A percentile compares a stretch with the other conserved stretches of the same genome.
Evolutionary conservation across 768 basidiomycete genomes (phyloP).

Genomic region (Leccinum incarnatum): DNA sequence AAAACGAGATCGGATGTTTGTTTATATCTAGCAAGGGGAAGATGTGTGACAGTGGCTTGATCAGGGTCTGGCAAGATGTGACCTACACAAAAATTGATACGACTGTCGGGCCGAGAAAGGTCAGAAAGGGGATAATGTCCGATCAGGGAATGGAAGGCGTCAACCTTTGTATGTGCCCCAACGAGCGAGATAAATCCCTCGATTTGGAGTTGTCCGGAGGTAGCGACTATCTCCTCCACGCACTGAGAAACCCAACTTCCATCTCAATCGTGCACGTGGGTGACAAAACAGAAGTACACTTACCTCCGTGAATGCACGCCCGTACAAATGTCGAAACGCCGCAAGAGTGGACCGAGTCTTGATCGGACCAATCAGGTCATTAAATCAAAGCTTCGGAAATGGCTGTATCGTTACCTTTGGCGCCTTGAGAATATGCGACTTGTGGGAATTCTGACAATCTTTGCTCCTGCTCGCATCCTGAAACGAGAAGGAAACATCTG

Average conservation of each 20-base stretch:
- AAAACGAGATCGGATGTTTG: conserved; percentile 59
- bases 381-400: conserved; percentile 11
- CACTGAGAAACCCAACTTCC: conserved; percentile 44
- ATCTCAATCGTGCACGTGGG: conserved; percentile 6
- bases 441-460: conserved; percentile 33
- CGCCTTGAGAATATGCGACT: conserved; percentile 53
- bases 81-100: conserved; percentile 86
- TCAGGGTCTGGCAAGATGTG: not conserved
- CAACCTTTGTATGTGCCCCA: conserved; percentile 71
- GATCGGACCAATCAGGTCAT: conserved; percentile 21
- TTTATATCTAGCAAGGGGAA: conserved; percentile 63
- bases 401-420: conserved; percentile 52
- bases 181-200: conserved; percentile 85
- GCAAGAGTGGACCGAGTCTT: conserved; percentile 65
- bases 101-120: conserved; percentile 43
- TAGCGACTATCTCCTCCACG: conserved; percentile 59
- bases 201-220: conserved; percentile 50
- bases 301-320: conserved; percentile 69
- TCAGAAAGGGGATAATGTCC: conserved; percentile 19
- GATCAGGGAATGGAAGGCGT: conserved; percentile 14
- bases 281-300: conserved; percentile 21
- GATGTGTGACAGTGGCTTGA: not conserved
- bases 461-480: conserved; percentile 48
- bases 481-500: conserved; percentile 64
- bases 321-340: conserved; percentile 73